A percentile compares a stretch with the other conserved stretches of the same genome.
Evolutionary conservation across 2,329 filamentous ascomycete species (phyloP).

Genomic region (Aspergillus transmontanensis): DNA sequence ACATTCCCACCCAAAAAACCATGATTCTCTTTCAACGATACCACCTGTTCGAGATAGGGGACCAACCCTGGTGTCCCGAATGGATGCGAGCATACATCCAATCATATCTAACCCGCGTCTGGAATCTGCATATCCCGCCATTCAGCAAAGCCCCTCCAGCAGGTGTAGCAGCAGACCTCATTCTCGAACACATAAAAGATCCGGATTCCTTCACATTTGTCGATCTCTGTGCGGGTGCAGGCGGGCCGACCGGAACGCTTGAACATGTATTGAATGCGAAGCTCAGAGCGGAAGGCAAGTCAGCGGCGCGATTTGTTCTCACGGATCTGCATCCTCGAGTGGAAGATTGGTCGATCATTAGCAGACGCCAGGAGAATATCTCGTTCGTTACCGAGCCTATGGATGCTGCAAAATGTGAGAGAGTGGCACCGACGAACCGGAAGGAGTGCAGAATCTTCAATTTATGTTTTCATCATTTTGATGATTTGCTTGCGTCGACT

Average conservation of each 20-base stretch:
- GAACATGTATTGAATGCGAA: conserved; percentile 60
- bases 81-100: conserved; percentile 60
- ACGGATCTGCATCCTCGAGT: conserved; percentile 69
- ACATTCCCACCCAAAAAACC: background rate
- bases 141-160: conserved; percentile 21
- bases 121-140: conserved; percentile 21
- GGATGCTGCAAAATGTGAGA: conserved; percentile 56
- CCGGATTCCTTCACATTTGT: conserved; percentile 64
- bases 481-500: conserved; percentile 61
- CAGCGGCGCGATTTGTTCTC: conserved; percentile 60
- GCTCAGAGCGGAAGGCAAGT: conserved; percentile 21
- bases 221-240: conserved; percentile 76
- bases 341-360: conserved; percentile 63
- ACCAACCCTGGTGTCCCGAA: conserved; percentile 66
- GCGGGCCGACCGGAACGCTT: conserved; percentile 69
- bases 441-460: conserved; percentile 71
- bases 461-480: conserved; percentile 76
- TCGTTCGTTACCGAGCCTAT: conserved; percentile 63
- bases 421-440: conserved; percentile 50
- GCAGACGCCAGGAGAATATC: conserved; percentile 57
- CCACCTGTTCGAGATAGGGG: conserved; percentile 69
- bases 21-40: conserved; percentile 17
- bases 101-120: conserved; percentile 26
- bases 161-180: conserved; percentile 17
- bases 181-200: conserved; percentile 42